These are phyloP conservation scores for Haplographium delicatum DNA, from an alignment of 495 filamentous ascomycete species.

Conservation along the genomic window DNA sequence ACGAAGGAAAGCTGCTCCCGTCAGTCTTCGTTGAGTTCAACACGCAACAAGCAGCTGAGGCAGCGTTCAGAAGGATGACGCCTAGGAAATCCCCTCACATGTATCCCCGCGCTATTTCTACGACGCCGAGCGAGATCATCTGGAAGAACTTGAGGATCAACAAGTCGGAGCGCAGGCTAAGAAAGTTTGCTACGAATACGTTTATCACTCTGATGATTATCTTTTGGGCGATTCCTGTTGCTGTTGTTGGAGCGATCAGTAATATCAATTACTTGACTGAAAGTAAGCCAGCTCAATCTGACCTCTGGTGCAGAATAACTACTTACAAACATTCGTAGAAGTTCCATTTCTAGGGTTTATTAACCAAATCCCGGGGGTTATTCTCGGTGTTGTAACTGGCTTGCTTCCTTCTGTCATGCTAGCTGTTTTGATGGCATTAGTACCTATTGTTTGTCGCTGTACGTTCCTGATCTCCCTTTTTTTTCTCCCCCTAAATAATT, in stretches of 20 bases:
- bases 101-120: constrained; percentile 77
- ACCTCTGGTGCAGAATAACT: too few species aligned
- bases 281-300: constrained; percentile 30
- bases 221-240: constrained; percentile 95
- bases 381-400: constrained; percentile 80
- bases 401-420: constrained; percentile 76
- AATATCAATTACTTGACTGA: constrained; percentile 69
- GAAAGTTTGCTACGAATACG: constrained; percentile 58
- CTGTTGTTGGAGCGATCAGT: constrained; percentile 81
- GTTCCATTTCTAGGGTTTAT: constrained; percentile 52
- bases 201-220: constrained; percentile 79
- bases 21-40: constrained; percentile 88
- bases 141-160: constrained; percentile 83
- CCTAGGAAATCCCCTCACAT: constrained; percentile 85
- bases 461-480: constrained; percentile 17
- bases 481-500: too few species aligned
- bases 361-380: constrained; percentile 57
- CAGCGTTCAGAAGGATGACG: constrained; percentile 75
- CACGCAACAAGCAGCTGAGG: constrained; percentile 73
- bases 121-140: constrained; percentile 78
- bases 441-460: constrained; percentile 73
- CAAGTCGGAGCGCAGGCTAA: constrained; percentile 76
- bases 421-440: constrained; percentile 78
- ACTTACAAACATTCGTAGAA: constrained; percentile 9
- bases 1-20: constrained; percentile 59